A percentile compares a stretch with the other conserved stretches of the same genome.
These are phyloP conservation scores for Protomyces inundatus DNA, from an alignment of 1,139 yeast genomes.

Conservation along the genomic window DNA sequence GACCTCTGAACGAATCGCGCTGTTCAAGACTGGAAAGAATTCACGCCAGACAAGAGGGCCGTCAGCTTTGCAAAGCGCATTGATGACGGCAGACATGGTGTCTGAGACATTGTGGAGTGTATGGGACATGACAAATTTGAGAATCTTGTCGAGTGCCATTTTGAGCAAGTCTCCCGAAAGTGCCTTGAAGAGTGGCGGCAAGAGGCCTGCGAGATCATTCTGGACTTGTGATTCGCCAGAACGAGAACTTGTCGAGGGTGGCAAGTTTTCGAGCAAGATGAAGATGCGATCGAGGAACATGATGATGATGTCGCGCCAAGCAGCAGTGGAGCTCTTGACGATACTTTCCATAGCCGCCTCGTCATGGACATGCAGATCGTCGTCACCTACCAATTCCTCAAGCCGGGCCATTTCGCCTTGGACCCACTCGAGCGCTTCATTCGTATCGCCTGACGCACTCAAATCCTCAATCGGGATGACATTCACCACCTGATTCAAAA, in stretches of 20 bases:
- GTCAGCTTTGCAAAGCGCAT: slow-evolving; percentile 63
- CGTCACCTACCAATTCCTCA: slow-evolving; percentile 33
- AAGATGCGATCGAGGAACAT: slow-evolving; percentile 58
- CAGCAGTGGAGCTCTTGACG: slow-evolving; percentile 66
- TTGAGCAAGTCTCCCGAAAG: slow-evolving; percentile 60
- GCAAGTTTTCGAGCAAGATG: slow-evolving; percentile 66
- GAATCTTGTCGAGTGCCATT: slow-evolving; percentile 49
- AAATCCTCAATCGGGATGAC: slow-evolving; percentile 60
- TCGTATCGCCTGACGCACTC: slow-evolving; percentile 44
- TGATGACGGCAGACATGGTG: slow-evolving; percentile 59
- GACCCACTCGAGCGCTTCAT: slow-evolving; percentile 68
- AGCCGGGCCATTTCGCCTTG: slow-evolving; percentile 43
- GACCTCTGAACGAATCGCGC: slow-evolving; percentile 60
- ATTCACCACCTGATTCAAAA: slow-evolving; percentile 65
- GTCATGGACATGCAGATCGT: slow-evolving; percentile 3
- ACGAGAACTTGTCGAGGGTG: slow-evolving; percentile 49
- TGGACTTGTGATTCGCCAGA: slow-evolving; percentile 35
- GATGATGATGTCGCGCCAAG: slow-evolving; percentile 59
- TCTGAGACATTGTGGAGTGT: slow-evolving; percentile 23
- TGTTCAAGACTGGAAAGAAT: neutral
- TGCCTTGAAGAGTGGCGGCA: slow-evolving; percentile 62
- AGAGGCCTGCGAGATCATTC: slow-evolving; percentile 52
- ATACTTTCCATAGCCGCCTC: slow-evolving; percentile 50
- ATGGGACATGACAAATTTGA: slow-evolving; percentile 42
- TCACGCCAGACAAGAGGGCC: slow-evolving; percentile 58